Evolutionary conservation across 495 filamentous ascomycete genomes (phyloP).

Genomic region (Astrocystis sublimbata): DNA sequence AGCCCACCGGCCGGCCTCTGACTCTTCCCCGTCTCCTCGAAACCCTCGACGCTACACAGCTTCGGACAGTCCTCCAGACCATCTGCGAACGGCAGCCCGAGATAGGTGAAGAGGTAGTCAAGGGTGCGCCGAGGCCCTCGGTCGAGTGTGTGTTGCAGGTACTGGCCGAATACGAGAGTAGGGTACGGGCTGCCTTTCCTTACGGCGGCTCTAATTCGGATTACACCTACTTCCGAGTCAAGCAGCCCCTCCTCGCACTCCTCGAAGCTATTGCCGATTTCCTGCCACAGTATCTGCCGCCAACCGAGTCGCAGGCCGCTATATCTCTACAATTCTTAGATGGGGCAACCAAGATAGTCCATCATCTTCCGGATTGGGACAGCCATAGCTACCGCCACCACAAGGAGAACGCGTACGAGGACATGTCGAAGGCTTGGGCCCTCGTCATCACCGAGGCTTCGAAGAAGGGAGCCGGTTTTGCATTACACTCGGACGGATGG

Average conservation of each 20-base stretch:
- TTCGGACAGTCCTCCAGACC: conserved; percentile 78
- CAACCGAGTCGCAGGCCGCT: conserved; percentile 77
- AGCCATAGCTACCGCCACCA: conserved; percentile 82
- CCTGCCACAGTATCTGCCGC: conserved; percentile 92
- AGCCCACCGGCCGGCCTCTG: conserved; percentile 76
- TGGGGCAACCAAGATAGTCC: conserved; percentile 83
- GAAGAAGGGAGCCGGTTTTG: conserved; percentile 87
- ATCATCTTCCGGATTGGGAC: conserved; percentile 84
- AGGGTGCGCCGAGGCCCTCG: conserved; percentile 79
- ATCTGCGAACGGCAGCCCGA: conserved; percentile 88
- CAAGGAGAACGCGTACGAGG: conserved; percentile 93
- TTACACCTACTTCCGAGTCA: conserved; percentile 92
- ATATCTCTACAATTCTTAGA: conserved; percentile 84
- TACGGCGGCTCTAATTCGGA: conserved; percentile 83
- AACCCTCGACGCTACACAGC: conserved; percentile 79
- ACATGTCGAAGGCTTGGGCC: conserved; percentile 91
- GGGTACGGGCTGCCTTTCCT: conserved; percentile 78
- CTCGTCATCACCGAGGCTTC: conserved; percentile 88
- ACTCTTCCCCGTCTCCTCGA: conserved; percentile 82
- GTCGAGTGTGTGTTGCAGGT: conserved; percentile 77
- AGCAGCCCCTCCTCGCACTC: conserved; percentile 73
- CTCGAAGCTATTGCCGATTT: conserved; percentile 91
- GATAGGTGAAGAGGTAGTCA: conserved; percentile 78
- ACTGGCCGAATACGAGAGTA: conserved; percentile 75
- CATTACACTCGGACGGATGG: conserved; percentile 90